Percentiles rank a stretch among this genome's conserved stretches.
These are phyloP conservation scores for Rachicladosporium sp. DNA, from an alignment of 2,329 filamentous ascomycete genomes.

Conservation along the genomic window DNA sequence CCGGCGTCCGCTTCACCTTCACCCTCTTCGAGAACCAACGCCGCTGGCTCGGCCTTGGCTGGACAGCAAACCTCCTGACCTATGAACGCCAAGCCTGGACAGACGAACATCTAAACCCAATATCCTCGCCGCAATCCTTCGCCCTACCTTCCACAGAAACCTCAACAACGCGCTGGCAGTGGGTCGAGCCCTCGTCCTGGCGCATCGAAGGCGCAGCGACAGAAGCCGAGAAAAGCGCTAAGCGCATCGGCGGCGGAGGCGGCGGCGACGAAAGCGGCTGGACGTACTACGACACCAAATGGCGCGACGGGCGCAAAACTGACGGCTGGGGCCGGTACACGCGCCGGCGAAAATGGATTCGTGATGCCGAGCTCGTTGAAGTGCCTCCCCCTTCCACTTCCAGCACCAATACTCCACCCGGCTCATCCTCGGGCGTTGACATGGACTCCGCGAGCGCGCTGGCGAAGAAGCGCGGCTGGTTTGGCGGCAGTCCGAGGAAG, in stretches of 20 bases:
- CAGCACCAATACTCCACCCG: slow-evolving; percentile 6
- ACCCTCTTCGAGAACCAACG: slow-evolving; percentile 94
- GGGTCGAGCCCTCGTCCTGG: slow-evolving; percentile 81
- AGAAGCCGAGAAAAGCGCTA: slow-evolving; percentile 27
- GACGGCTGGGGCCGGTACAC: slow-evolving; percentile 96
- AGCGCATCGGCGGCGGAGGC: slow-evolving; percentile 16
- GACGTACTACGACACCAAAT: slow-evolving; percentile 99
- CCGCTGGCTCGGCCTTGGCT: slow-evolving; percentile 86
- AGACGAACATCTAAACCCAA: slow-evolving; percentile 80
- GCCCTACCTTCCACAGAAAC: slow-evolving; percentile 55
- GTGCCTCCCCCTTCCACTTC: slow-evolving; percentile 24
- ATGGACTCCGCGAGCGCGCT: slow-evolving; percentile 9
- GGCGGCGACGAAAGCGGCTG: slow-evolving; percentile 58
- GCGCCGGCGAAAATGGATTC: slow-evolving; percentile 85
- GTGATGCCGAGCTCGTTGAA: slow-evolving; percentile 90
- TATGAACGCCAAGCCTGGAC: slow-evolving; percentile 90
- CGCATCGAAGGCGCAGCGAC: slow-evolving; percentile 61
- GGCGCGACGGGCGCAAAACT: slow-evolving; percentile 75
- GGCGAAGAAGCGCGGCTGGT: slow-evolving; percentile 17
- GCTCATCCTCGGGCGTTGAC: slow-evolving; percentile 6
- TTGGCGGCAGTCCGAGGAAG: slow-evolving; percentile 28
- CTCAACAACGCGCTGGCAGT: slow-evolving; percentile 56
- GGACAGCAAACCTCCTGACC: slow-evolving; percentile 81
- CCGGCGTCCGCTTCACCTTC: slow-evolving; percentile 90
- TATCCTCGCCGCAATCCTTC: slow-evolving; percentile 62